Evolutionary conservation across 2,329 filamentous ascomycete genomes (phyloP), one percentile per base, ranked within the genome.

Genomic region (Claviceps quebecensis): DNA sequence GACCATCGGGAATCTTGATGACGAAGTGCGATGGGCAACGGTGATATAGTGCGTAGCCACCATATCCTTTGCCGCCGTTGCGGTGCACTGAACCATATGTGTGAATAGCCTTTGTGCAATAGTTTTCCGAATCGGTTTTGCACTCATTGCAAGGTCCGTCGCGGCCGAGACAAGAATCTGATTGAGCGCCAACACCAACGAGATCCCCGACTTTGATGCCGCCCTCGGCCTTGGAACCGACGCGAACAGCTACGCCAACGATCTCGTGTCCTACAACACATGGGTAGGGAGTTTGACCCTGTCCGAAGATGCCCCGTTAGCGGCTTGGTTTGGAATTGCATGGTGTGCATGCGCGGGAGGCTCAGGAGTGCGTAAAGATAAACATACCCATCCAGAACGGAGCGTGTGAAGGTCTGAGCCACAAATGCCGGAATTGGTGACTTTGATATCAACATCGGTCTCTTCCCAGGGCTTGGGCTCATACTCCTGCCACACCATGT

Each of bases 401-500:
- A 83, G 67, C 4, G 69, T 74, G 65, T 84, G 79, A 38, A 83
- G 48, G 56, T 84, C 80, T 0, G 74, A 76, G 51, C 78, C 81
- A 60, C 81, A 85, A 56, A 85, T 74, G 54, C 81, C 81, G 59
- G 80, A 84, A 67, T 84, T 80, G 3, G 77, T 76, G 56, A 86
- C 67, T 59, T 77, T 71, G 57, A 86, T 81, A 59, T 85, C 81
- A 50, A 86, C 66, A 55, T 84, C 80, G 26, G 72, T 76, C 61
- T 84, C 81, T 45, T 80, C 75, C 75, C 79, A 84, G n/a, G 68
- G 65, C 69, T 84, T 84, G 39, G 80, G 80, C 63, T 80, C 70
- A 51, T 75, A 83, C 52, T 75, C 65, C 41, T 67, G 67, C 75
- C 75, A 78, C 36, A 68, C 61, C 75, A 78, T 77, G 50, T 77